A percentile compares a stretch with the other conserved stretches of the same genome.
Conservation (phyloP, 371 early-diverging fungal species). For the Circinella umbellata region DNA sequence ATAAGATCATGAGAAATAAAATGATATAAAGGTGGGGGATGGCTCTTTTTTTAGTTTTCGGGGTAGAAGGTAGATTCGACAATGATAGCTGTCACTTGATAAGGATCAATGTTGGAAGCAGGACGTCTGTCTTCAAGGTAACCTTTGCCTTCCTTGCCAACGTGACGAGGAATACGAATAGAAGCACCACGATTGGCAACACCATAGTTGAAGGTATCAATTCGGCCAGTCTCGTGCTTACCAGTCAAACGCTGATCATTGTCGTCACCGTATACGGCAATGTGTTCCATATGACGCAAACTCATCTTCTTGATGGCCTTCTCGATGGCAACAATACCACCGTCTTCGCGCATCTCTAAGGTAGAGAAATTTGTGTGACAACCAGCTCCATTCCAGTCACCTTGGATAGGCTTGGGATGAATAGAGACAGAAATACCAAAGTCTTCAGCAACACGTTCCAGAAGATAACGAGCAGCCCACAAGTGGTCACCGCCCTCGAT, state of each 20-base stretch:
- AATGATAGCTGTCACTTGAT: slow-evolving; percentile 63
- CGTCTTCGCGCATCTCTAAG: slow-evolving; percentile 50
- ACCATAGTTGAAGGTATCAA: slow-evolving; percentile 62
- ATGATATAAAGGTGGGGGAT: not conserved
- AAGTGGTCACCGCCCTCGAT: slow-evolving; percentile 53
- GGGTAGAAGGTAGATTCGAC: slow-evolving; percentile 52
- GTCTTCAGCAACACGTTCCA: slow-evolving; percentile 60
- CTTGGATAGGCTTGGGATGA: slow-evolving; percentile 60
- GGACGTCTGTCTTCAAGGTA: slow-evolving; percentile 69
- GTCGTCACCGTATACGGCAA: slow-evolving; percentile 69
- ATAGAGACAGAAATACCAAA: slow-evolving; percentile 56
- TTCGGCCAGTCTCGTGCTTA: slow-evolving; percentile 64
- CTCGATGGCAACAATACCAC: slow-evolving; percentile 55
- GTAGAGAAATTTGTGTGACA: slow-evolving; percentile 60
- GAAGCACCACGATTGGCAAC: slow-evolving; percentile 72
- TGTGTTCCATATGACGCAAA: slow-evolving; percentile 58
- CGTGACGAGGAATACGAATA: slow-evolving; percentile 69
- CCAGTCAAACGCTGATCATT: slow-evolving; percentile 69
- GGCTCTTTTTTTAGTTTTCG: slow-evolving; percentile 12
- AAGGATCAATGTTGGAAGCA: slow-evolving; percentile 71
- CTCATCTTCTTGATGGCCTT: slow-evolving; percentile 57
- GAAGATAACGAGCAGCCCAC: slow-evolving; percentile 55
- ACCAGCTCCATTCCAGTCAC: slow-evolving; percentile 63
- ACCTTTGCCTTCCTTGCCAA: slow-evolving; percentile 63
- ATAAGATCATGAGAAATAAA: not conserved